phyloP scores from a whole-genome alignment of 805 yeast genomes.

The Tetrapisispora pingtungensis region DNA sequence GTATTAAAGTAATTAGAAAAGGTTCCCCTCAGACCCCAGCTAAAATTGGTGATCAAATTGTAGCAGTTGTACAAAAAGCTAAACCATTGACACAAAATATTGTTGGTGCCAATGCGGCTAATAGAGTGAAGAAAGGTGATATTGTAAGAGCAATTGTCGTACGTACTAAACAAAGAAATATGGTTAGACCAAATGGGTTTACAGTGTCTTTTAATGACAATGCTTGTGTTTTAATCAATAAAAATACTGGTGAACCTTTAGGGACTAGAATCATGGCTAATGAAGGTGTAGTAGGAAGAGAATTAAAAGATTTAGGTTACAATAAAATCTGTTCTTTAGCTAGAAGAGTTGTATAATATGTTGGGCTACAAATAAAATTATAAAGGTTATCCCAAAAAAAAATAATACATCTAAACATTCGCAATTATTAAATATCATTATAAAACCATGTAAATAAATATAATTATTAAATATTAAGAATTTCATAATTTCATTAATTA shows the following conservation, averaged over 20 bases:
- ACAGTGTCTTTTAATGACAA: slow-evolving; percentile 85
- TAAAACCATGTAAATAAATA: not conserved
- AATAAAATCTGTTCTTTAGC: slow-evolving; percentile 85
- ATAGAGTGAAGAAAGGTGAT: slow-evolving; percentile 88
- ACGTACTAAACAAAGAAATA: slow-evolving; percentile 69
- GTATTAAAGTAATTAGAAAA: slow-evolving; percentile 89
- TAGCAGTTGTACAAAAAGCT: slow-evolving; percentile 89
- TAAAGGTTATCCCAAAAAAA: too few relatives aligned
- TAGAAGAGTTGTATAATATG: slow-evolving; percentile 46
- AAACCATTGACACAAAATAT: slow-evolving; percentile 61
- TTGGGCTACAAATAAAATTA: too few relatives aligned
- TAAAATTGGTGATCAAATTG: slow-evolving; percentile 81
- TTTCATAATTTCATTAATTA: not conserved
- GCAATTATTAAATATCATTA: too few relatives aligned
- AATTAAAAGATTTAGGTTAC: slow-evolving; percentile 70
- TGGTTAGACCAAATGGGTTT: slow-evolving; percentile 77
- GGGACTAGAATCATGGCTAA: slow-evolving; percentile 70
- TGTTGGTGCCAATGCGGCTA: slow-evolving; percentile 63
- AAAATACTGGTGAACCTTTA: slow-evolving; percentile 78
- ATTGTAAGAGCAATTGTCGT: slow-evolving; percentile 92
- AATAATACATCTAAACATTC: too few relatives aligned
- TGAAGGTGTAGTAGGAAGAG: slow-evolving; percentile 72
- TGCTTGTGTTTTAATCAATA: slow-evolving; percentile 91
- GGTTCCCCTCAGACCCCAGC: slow-evolving; percentile 72
- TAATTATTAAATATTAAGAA: too few relatives aligned